These are phyloP conservation scores for Xylaria sp. DNA, from an alignment of 495 filamentous ascomycete species.

Conservation along the genomic window DNA sequence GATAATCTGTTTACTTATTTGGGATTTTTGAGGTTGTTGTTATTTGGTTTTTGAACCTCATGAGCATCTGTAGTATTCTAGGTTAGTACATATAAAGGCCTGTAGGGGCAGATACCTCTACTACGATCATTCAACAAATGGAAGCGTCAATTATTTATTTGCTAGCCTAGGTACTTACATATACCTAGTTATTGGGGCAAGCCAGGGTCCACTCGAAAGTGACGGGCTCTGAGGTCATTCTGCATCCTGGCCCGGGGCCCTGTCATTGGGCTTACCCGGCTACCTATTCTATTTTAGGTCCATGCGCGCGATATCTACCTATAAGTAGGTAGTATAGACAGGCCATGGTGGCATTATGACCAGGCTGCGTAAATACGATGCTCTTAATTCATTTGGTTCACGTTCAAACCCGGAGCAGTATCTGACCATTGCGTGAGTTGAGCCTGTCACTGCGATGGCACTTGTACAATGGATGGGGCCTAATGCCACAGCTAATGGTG, in stretches of 20 bases:
- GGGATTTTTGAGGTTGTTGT: no score
- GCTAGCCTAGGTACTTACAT: no score
- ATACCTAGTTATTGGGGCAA: no score
- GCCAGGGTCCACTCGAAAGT: not conserved
- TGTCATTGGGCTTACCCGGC: not conserved
- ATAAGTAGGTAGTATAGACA: not conserved
- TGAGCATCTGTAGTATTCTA: no score
- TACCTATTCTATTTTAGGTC: slow-evolving; percentile 2
- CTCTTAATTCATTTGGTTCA: not conserved
- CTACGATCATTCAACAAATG: not conserved
- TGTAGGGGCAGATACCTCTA: no score
- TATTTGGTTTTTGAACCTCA: no score
- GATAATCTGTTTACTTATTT: no score
- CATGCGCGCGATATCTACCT: slow-evolving; percentile 2
- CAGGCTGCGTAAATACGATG: not conserved
- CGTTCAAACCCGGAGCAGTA: not conserved
- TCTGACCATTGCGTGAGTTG: no score
- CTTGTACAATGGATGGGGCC: not conserved
- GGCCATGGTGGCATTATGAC: not conserved
- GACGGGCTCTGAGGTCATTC: slow-evolving; percentile 12
- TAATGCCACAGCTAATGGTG: not conserved
- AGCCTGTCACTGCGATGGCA: not conserved
- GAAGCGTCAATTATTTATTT: no score
- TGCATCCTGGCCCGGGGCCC: not conserved
- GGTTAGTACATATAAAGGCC: no score